Conservation (phyloP, 176 grass and related monocot species). For the Aegilops sharonensis region DNA sequence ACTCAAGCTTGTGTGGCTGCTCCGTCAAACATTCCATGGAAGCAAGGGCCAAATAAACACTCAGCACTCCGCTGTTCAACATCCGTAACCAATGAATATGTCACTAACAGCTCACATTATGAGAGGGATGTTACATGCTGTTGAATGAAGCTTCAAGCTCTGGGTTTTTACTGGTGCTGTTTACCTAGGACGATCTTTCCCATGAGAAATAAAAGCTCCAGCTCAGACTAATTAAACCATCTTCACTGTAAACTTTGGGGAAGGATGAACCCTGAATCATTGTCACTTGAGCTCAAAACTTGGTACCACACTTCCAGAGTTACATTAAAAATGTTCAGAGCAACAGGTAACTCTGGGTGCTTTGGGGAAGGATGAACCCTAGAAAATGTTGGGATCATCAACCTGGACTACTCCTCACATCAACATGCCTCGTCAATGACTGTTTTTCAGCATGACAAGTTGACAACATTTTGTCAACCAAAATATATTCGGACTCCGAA, state of each 20-base stretch:
- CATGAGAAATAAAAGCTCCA: background rate
- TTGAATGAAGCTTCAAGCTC: background rate
- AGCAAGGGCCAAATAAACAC: too few relatives aligned
- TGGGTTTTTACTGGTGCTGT: background rate
- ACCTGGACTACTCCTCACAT: background rate
- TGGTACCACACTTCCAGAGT: background rate
- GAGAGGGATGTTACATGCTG: background rate
- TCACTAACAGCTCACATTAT: background rate
- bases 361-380: background rate
- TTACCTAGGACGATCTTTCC: background rate
- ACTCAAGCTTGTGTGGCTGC: too few relatives aligned
- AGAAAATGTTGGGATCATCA: background rate
- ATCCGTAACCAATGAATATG: background rate
- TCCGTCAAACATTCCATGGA: too few relatives aligned
- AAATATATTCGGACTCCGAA: background rate
- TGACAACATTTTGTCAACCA: background rate
- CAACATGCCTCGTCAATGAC: background rate
- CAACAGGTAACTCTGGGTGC: background rate
- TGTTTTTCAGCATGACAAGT: background rate
- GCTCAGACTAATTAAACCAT: background rate
- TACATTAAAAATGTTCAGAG: background rate
- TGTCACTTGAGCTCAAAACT: background rate
- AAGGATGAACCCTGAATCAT: background rate
- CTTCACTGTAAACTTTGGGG: background rate
- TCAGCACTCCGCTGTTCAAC: background rate